Percentiles rank a stretch among this genome's conserved stretches.
phyloP scores from a whole-genome alignment of 1,284 basidiomycete species.

The Ustilago nuda region DNA sequence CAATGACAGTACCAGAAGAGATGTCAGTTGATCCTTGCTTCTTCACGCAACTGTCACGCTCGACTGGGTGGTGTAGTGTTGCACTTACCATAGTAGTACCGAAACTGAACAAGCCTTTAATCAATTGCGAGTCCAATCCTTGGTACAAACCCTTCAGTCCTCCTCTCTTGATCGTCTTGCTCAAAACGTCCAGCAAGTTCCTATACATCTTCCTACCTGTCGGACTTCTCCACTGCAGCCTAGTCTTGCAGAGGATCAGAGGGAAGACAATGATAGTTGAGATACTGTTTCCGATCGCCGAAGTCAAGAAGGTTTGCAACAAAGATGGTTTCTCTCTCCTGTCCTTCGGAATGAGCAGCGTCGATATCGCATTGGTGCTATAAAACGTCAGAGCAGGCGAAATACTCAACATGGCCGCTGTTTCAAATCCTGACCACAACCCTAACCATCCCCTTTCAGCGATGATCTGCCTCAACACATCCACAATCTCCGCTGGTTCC shows the following conservation, averaged over 20 bases:
- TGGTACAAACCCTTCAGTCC: slow-evolving; percentile 59
- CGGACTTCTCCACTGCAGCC: slow-evolving; percentile 69
- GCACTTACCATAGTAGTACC: slow-evolving; percentile 60
- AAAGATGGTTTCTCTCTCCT: slow-evolving; percentile 52
- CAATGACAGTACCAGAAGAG: background rate
- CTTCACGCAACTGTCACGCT: background rate
- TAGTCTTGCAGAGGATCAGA: slow-evolving; percentile 71
- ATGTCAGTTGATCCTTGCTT: background rate
- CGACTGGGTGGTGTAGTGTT: too few species aligned
- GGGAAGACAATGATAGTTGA: slow-evolving; percentile 70
- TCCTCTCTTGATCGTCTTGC: slow-evolving; percentile 51
- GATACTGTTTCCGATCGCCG: slow-evolving; percentile 71
- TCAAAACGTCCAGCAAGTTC: slow-evolving; percentile 57
- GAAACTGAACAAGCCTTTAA: slow-evolving; percentile 60
- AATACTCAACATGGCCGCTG: slow-evolving; percentile 67
- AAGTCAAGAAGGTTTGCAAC: slow-evolving; percentile 70
- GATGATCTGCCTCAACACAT: slow-evolving; percentile 67
- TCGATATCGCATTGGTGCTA: slow-evolving; percentile 51
- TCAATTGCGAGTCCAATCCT: slow-evolving; percentile 59
- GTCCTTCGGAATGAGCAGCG: slow-evolving; percentile 60
- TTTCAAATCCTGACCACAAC: slow-evolving; percentile 70
- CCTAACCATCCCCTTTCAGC: slow-evolving; percentile 68
- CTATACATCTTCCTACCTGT: slow-evolving; percentile 63
- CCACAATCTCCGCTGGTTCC: slow-evolving; percentile 56
- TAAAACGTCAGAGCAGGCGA: slow-evolving; percentile 71